Evolutionary conservation across 1,284 basidiomycete species (phyloP), one percentile per base, ranked within the genome.

Genomic region (Earliella scabrosa): DNA sequence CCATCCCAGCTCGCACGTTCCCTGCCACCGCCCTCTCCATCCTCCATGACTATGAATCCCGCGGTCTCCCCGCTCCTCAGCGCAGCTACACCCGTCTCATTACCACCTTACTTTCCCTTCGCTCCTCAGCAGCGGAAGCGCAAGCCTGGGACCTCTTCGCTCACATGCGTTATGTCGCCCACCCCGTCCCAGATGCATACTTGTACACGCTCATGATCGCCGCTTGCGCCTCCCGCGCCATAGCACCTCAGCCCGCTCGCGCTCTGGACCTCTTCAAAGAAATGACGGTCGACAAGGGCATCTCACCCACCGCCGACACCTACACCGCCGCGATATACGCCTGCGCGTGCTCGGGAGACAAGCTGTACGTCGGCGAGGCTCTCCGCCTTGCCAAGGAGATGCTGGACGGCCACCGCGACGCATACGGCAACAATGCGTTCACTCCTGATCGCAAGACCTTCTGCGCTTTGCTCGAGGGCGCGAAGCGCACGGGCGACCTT

Each of bases 121-220:
- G 73, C 48, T 72, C 78, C 27, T 73, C 82, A 23, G 52, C 81
- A 16, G 81, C 81, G 2, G 81, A 82, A 38, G 87, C 90, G 0
- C 86, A 92, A 57, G 95, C 92, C 0, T 97, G 93, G 93, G 93
- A 98, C 66, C 80, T 98, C 23, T 98, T 95, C 71, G 79, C 92
- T 2, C 95, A 98, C 71, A 97, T 98, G 93, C 92, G 97, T 50
- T 92, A 98, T 51, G 89, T 92, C 6, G 93, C 96, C 0, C 95
- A 99, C 68, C 87, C 94, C 0, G 75, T 78, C 2, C 95, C 97
- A 0, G 87, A 92, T 58, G 78, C 80, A 2, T 73, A 81, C 16
- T 74, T 96, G 5, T 99, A 96, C 72, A 83, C 88, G 0, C 71
- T 86, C 24, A 97, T 99, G 93, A 95, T 99, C 64, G 81, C 83